Base-by-base conservation (phyloP, 192 early-diverging fungal genomes). In the Backusella morwellensis region DNA sequence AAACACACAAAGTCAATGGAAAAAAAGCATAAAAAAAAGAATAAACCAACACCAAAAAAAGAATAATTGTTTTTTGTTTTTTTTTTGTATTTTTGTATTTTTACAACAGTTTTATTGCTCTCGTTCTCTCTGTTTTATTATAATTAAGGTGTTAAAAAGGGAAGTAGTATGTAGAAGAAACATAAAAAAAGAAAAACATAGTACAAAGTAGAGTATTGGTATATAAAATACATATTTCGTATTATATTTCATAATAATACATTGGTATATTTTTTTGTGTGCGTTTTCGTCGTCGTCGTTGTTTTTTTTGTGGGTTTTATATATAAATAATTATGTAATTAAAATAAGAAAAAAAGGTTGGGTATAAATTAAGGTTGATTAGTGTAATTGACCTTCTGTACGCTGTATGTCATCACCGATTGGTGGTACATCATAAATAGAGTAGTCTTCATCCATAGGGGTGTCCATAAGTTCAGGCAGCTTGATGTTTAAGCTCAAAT, bases 311-410 rank as follows among this genome's bases (percentile, higher is more conserved):
- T 32, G 2, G 32, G 32, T 32, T 32, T 32, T 32, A 32, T 34
- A 26, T 66, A 34, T 29, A 34, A 34, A 34, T 66, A 34, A 15
- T 29, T 34, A 26, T 34, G 23, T 66, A 66, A 66, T 66, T 15
- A 35, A 35, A 40, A 40, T 36, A 38, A 68, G 19, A 68, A 69
- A 69, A n/a, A 69, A 40, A 69, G 2, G 17, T 36, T 17, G 35
- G 36, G 36, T n/a, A 40, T 38, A 68, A 68, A 19, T 35, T 36
- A 17, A 19, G 35, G 7, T 68, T 69, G 36, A 42, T 71, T 71
- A 71, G 35, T 42, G 40, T 50, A 71, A 44, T 47, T 71, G 70
- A 50, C 70, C 70, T 47, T 71, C 70, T 44, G 70, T 40, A 29
- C 70, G 40, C 29, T 72, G 70, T 15, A 41, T 36, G 17, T 72